Evolutionary conservation across 1,139 yeast genomes (phyloP), one percentile per base, ranked within the genome.

Genomic region (Kodamaea plutei): DNA sequence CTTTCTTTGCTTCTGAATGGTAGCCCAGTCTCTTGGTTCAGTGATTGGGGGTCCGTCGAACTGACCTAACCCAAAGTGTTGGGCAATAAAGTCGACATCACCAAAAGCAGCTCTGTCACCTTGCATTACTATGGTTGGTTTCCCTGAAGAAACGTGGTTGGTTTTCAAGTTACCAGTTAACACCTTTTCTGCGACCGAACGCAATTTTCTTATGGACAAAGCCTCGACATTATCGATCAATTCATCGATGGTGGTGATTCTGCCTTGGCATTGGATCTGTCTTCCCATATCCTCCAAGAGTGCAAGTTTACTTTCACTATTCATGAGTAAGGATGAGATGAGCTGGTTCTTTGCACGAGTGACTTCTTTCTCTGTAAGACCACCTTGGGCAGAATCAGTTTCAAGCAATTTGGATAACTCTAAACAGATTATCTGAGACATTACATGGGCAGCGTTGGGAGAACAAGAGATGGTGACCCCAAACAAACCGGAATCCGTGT

Each of bases 231-330:
- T 79, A 8, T 61, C 64, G 36, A 91, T 81, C 95, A 91, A 88
- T 48, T 88, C 95, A 24, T 70, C 66, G 6, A 88, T 82, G 9
- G 85, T 77, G n/a, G 91, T 73, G 44, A 84, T 73, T 45, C 73
- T 73, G 26, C 87, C 88, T 50, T 84, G 88, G 34, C 87, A 77
- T 58, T 85, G 95, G 18, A 91, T 77, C 58, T 91, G 98, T 56
- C 98, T 77, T 8, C 98, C 98, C 58, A 89, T 69, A 51, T 91
- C 98, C 57, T 91, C 98, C 33, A 91, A 66, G 47, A 84, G 89
- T 11, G 94, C 95, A 67, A 91, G 73, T 54, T 84, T 87, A 44
- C 93, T 79, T 56, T 91, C 98, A 28, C 89, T 72, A 50, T 89
- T 91, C 96, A 91, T 91, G 52, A 91, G 69, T 38, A 91, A 65